phyloP scores from a whole-genome alignment of 129 eudicot species.

The carrot (Daucus carota) region DH1_v3.0 NC_030381.2:51000001-51000500 shows the following conservation, averaged over 20 bases:
- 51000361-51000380: conserved; percentile 81
- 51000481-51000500: conserved; percentile 43
- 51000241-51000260: conserved; percentile 84
- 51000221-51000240: conserved; percentile 93
- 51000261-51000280: conserved; percentile 87
- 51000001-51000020: not conserved
- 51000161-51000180: conserved; percentile 80
- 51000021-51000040: not conserved
- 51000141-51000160: conserved; percentile 94
- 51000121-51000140: conserved; percentile 84
- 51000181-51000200: conserved; percentile 85
- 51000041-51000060: not conserved
- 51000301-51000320: conserved; percentile 44
- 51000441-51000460: conserved; percentile 76
- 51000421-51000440: conserved; percentile 80
- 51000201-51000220: conserved; percentile 96
- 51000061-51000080: conserved; percentile 35
- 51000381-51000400: conserved; percentile 98
- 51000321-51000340: conserved; percentile 64
- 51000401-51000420: conserved; percentile 80
- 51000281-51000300: conserved; percentile 59
- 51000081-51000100: conserved; percentile 90
- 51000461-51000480: conserved; percentile 66
- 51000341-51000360: conserved; percentile 56
- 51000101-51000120: conserved; percentile 72